Conservation (phyloP, 2,329 filamentous ascomycete genomes). For the Diaporthe nobilis region DNA sequence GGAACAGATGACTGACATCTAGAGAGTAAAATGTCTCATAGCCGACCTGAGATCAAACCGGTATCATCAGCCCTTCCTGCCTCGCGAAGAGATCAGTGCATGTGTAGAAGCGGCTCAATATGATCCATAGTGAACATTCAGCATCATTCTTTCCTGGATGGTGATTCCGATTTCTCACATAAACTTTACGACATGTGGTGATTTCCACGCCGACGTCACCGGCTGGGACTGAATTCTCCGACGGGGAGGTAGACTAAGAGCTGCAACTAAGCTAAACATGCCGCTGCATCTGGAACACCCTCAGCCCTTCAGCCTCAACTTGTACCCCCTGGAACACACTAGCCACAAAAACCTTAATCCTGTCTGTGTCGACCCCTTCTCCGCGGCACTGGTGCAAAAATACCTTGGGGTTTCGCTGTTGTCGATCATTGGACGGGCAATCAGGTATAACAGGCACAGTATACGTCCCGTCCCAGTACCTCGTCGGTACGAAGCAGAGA, state of each 20-base stretch:
- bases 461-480: background rate
- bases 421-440: background rate
- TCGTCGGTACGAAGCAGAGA: background rate
- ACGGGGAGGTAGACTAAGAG: background rate
- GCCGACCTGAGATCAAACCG: background rate
- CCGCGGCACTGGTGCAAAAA: constrained; percentile 5
- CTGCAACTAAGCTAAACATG: background rate
- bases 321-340: constrained; percentile 17
- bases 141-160: background rate
- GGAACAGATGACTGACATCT: background rate
- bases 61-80: background rate
- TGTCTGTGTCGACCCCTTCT: constrained; percentile 4
- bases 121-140: background rate
- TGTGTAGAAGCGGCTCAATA: background rate
- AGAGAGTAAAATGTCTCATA: background rate
- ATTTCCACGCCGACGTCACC: background rate
- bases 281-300: constrained; percentile 6
- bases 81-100: background rate
- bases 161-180: too few relatives aligned
- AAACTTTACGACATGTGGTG: background rate
- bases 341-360: constrained; percentile 14
- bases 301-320: constrained; percentile 28
- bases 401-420: background rate
- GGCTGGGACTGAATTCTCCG: background rate
- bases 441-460: background rate